Base-by-base conservation (phyloP, 1,139 yeast species). In the Groenewaldozyma sp. region DNA sequence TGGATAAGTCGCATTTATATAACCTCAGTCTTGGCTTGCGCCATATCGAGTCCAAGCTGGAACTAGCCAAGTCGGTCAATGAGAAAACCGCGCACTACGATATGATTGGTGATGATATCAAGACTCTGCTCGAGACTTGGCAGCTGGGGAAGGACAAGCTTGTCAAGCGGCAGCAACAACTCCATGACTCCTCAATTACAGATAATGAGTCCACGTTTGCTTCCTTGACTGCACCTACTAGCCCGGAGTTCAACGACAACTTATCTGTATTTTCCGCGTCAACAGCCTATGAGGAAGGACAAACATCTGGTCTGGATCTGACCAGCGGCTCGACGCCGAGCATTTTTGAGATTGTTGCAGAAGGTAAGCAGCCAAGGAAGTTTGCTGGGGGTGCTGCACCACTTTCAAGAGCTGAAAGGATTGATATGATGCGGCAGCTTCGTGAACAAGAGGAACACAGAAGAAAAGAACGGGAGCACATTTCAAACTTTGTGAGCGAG, bases 11-110 rank as follows among this genome's bases (percentile, higher is more conserved):
- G 22, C 24, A 35, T 9, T 39, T 60, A 14, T 46, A 52, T 39
- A 43, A 47, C 17, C 49, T 62, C 31, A 41, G 59, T 4, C 46
- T 51, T 3, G 45, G 60, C 3, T 42, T 62, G 13, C 58, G 60
- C 35, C 60, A 54, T 37, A 43, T 64, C n/a, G 65, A 63, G 26
- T 58, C 65, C 2, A 53, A 64, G 24, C 46, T 64, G 46, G 58
- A 59, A 29, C 45, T 59, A 9, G 39, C 62, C 18, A 50, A 57
- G 3, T 62, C 58, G n/a, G 50, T 51, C 24, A 51, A 45, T 18
- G 46, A 44, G 20, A 48, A 48, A 28, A 43, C 43, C 31, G 38
- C 44, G 26, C 59, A 55, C 37, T 61, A 59, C 45, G 54, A 54
- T 26, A 40, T 46, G 21, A 43, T 61, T 17, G 64, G 65, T 14